A percentile compares a stretch with the other conserved stretches of the same genome.
These are phyloP conservation scores for Microbotryomycetes sp. DNA, from an alignment of 1,284 basidiomycete genomes.

Conservation along the genomic window DNA sequence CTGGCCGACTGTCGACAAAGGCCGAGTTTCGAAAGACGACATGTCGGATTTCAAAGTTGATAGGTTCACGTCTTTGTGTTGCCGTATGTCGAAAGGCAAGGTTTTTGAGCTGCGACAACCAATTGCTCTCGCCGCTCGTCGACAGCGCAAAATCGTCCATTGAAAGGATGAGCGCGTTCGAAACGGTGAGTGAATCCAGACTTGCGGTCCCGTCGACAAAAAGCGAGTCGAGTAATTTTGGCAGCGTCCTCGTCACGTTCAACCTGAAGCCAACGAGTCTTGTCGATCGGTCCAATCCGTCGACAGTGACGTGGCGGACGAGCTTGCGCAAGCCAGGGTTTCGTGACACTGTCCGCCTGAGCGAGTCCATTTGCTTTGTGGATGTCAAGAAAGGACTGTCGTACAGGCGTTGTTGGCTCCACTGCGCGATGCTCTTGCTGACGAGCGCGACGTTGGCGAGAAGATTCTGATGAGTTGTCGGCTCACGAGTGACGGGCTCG, in stretches of 20 bases:
- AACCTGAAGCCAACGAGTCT: not conserved
- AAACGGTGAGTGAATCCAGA: not conserved
- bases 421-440: not conserved
- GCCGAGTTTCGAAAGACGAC: too few relatives aligned
- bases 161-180: not conserved
- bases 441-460: not conserved
- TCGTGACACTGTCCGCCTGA: not conserved
- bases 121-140: too few relatives aligned
- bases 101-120: too few relatives aligned
- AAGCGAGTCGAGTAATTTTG: not conserved
- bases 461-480: not conserved
- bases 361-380: not conserved
- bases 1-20: too few relatives aligned
- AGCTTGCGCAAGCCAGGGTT: not conserved
- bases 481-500: not conserved
- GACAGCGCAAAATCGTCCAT: not conserved
- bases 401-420: not conserved
- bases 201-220: not conserved
- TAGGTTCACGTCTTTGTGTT: too few relatives aligned
- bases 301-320: not conserved
- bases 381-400: not conserved
- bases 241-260: not conserved
- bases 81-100: too few relatives aligned
- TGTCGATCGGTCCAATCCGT: not conserved
- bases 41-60: too few relatives aligned